Percentiles rank a stretch among this genome's conserved stretches.
phyloP scores from a whole-genome alignment of 345 rosid species.

The Eutrema yunnanense region DNA sequence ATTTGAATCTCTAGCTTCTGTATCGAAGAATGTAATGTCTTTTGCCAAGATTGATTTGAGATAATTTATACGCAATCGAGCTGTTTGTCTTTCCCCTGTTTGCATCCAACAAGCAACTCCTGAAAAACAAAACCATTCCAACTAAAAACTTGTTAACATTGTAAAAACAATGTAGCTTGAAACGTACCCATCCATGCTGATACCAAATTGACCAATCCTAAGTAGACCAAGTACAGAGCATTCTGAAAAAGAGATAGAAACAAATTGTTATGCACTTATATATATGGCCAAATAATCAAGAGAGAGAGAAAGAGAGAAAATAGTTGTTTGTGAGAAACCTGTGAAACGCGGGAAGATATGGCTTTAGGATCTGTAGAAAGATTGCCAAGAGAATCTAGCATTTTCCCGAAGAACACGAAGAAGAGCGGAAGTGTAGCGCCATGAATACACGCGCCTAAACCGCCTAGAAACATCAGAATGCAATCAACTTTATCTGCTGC shows the following conservation, averaged over 20 bases:
- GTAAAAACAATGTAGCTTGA: neutral
- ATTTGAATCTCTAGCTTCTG: conserved; percentile 64
- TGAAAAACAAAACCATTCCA: neutral
- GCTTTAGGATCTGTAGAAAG: conserved; percentile 45
- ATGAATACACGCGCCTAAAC: conserved; percentile 54
- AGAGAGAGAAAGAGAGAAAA: neutral
- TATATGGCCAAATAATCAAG: neutral
- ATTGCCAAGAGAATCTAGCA: conserved; percentile 69
- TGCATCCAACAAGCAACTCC: conserved; percentile 63
- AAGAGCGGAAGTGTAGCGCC: conserved; percentile 73
- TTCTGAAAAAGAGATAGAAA: conserved; percentile 32
- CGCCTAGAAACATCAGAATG: conserved; percentile 52
- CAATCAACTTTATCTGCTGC: conserved; percentile 60
- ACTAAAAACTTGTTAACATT: neutral
- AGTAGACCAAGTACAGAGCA: conserved; percentile 65
- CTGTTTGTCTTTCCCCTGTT: conserved; percentile 85
- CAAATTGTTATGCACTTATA: neutral
- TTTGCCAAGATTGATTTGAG: conserved; percentile 53
- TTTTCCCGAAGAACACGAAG: conserved; percentile 54
- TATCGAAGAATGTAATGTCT: conserved; percentile 69
- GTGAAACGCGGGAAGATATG: conserved; percentile 48
- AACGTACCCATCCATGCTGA: conserved; percentile 70
- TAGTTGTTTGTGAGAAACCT: conserved; percentile 32
- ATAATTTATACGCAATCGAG: conserved; percentile 58
- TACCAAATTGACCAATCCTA: conserved; percentile 45